A percentile compares a stretch with the other conserved stretches of the same genome.
phyloP scores from a whole-genome alignment of 2,329 filamentous ascomycete species.

The Ceratocystis albifundus region DNA sequence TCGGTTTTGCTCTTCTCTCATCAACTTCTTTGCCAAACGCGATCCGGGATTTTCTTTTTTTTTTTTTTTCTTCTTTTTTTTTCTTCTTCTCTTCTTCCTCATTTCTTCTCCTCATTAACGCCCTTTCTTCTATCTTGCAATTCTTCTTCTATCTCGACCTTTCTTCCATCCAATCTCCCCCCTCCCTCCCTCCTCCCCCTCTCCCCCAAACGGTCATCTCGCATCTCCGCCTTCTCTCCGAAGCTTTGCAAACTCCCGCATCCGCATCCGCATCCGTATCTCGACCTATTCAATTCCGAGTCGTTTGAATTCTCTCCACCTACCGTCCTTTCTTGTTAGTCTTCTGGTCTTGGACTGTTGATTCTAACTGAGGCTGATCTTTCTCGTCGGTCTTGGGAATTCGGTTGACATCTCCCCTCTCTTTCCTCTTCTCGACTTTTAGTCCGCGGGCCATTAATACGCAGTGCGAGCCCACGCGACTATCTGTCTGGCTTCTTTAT shows the following conservation, averaged over 20 bases:
- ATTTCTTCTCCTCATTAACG: too few relatives aligned
- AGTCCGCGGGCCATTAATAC: constrained; percentile 23
- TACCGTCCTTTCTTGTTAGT: too few relatives aligned
- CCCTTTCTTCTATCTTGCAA: not conserved
- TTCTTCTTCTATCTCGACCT: too few relatives aligned
- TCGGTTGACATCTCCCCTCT: too few relatives aligned
- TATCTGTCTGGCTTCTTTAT: constrained; percentile 24
- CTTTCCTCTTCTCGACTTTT: constrained; percentile 21
- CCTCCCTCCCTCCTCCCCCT: constrained; percentile 13
- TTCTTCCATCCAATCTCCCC: constrained; percentile 3
- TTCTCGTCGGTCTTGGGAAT: too few relatives aligned
- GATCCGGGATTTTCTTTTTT: constrained; percentile 9
- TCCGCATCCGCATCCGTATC: constrained; percentile 19
- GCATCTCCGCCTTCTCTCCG: too few relatives aligned
- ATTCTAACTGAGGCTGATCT: too few relatives aligned
- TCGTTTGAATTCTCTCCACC: not conserved
- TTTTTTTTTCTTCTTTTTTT: not conserved
- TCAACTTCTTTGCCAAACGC: constrained; percentile 15
- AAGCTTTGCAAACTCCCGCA: too few relatives aligned
- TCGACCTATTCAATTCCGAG: constrained; percentile 27
- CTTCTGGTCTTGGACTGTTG: too few relatives aligned
- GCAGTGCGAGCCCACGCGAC: constrained; percentile 27
- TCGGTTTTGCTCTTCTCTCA: constrained; percentile 14
- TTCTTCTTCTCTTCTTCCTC: constrained; percentile 1
- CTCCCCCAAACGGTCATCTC: too few relatives aligned